These are phyloP conservation scores for Talaromyces nanjingensis DNA, from an alignment of 495 filamentous ascomycete genomes.

Conservation along the genomic window DNA sequence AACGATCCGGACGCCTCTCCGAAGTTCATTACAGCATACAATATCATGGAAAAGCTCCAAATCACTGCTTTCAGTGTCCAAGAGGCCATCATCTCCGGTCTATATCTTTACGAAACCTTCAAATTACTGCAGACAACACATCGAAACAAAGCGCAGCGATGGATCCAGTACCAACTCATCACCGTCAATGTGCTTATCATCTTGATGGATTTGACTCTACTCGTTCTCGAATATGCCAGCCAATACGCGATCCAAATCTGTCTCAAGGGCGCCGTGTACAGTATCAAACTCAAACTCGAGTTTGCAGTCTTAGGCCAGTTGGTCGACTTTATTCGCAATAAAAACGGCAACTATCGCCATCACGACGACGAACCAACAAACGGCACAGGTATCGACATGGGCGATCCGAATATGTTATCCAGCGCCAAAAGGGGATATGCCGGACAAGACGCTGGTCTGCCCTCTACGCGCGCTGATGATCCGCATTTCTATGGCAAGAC, in stretches of 20 bases:
- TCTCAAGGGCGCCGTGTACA: conserved; percentile 53
- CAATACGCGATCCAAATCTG: conserved; percentile 49
- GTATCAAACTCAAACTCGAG: conserved; percentile 59
- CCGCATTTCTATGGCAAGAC: conserved; percentile 8
- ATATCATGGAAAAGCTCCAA: conserved; percentile 50
- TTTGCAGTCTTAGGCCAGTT: conserved; percentile 53
- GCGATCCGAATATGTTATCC: background rate
- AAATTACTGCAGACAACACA: conserved; percentile 36
- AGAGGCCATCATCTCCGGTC: conserved; percentile 48
- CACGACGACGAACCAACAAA: background rate
- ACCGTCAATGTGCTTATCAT: conserved; percentile 43
- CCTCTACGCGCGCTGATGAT: conserved; percentile 6
- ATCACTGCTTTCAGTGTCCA: conserved; percentile 51
- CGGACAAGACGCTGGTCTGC: conserved; percentile 6
- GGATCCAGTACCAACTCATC: conserved; percentile 23
- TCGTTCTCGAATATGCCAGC: conserved; percentile 44
- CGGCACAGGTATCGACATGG: conserved; percentile 14
- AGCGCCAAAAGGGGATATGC: background rate
- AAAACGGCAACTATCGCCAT: conserved; percentile 23
- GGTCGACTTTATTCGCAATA: conserved; percentile 27
- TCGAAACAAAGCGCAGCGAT: background rate
- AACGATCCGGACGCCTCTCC: conserved; percentile 23
- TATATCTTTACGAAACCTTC: conserved; percentile 51
- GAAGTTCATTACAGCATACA: conserved; percentile 37
- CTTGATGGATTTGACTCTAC: conserved; percentile 35